These are phyloP conservation scores for Trichoderma arundinaceum DNA, from an alignment of 2,329 filamentous ascomycete genomes.

Conservation along the genomic window DNA sequence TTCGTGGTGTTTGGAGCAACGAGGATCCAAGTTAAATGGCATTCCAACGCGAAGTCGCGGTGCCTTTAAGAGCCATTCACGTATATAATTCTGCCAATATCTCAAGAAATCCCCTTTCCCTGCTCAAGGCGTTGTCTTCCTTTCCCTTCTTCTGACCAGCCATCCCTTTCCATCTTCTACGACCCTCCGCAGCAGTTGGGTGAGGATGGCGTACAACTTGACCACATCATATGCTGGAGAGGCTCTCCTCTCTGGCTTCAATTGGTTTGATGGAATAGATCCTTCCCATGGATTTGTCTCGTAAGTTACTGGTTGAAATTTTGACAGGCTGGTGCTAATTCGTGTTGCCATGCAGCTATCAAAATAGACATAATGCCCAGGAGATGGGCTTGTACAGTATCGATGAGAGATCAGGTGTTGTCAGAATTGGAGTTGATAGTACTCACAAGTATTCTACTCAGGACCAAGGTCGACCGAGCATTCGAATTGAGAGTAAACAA, in stretches of 20 bases:
- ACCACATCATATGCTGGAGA: slow-evolving; percentile 51
- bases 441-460: slow-evolving; percentile 44
- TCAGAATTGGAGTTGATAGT: slow-evolving; percentile 55
- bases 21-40: background rate
- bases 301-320: slow-evolving; percentile 50
- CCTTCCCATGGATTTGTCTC: slow-evolving; percentile 71
- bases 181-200: slow-evolving; percentile 21
- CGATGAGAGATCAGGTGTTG: slow-evolving; percentile 48
- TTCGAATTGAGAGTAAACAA: slow-evolving; percentile 69
- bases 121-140: too few relatives aligned
- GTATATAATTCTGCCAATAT: slow-evolving; percentile 24
- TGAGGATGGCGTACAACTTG: slow-evolving; percentile 50
- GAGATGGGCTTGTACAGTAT: slow-evolving; percentile 50
- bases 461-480: slow-evolving; percentile 58
- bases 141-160: background rate
- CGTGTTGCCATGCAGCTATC: slow-evolving; percentile 47
- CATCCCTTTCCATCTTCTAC: background rate
- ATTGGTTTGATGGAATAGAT: slow-evolving; percentile 59
- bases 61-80: too few relatives aligned
- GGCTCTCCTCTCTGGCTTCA: slow-evolving; percentile 55
- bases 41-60: slow-evolving; percentile 3
- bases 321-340: background rate
- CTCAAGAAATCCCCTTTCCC: background rate
- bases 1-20: background rate
- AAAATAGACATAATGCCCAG: slow-evolving; percentile 49